phyloP scores from a whole-genome alignment of 495 filamentous ascomycete species.

The Talaromyces stipitatus region DNA sequence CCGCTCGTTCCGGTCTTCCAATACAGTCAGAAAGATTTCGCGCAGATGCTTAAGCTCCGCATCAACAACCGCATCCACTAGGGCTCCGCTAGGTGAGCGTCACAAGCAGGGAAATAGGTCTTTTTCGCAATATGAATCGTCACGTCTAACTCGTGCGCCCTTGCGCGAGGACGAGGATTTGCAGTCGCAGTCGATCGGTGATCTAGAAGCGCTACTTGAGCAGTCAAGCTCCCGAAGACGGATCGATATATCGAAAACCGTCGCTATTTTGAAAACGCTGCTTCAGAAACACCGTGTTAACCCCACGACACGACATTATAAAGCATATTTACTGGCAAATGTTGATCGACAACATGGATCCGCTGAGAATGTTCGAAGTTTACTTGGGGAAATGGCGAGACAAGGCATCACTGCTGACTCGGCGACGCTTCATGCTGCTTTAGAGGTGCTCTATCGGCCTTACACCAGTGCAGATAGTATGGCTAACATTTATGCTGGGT shows the following conservation, averaged over 20 bases:
- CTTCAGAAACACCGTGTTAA: constrained; percentile 52
- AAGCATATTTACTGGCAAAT: constrained; percentile 65
- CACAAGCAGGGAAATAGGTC: neutral
- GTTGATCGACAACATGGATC: constrained; percentile 55
- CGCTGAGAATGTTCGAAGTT: constrained; percentile 44
- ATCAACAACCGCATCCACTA: neutral
- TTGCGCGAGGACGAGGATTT: neutral
- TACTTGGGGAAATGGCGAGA: constrained; percentile 63
- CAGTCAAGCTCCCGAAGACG: constrained; percentile 3
- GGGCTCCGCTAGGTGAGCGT: neutral
- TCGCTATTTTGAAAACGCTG: constrained; percentile 33
- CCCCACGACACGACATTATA: constrained; percentile 62
- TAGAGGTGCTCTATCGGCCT: constrained; percentile 47
- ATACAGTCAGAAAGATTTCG: neutral
- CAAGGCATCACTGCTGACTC: constrained; percentile 52
- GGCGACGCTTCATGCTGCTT: constrained; percentile 58
- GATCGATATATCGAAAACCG: constrained; percentile 13
- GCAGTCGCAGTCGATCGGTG: neutral
- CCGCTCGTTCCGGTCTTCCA: constrained; percentile 4
- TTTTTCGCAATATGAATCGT: neutral
- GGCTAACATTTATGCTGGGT: neutral
- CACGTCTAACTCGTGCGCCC: neutral
- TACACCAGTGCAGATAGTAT: neutral
- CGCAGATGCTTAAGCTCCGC: constrained; percentile 18
- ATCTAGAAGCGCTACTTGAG: constrained; percentile 1